Base-by-base conservation (phyloP, 169 alveolate genomes). In the Neospora caninum region DNA sequence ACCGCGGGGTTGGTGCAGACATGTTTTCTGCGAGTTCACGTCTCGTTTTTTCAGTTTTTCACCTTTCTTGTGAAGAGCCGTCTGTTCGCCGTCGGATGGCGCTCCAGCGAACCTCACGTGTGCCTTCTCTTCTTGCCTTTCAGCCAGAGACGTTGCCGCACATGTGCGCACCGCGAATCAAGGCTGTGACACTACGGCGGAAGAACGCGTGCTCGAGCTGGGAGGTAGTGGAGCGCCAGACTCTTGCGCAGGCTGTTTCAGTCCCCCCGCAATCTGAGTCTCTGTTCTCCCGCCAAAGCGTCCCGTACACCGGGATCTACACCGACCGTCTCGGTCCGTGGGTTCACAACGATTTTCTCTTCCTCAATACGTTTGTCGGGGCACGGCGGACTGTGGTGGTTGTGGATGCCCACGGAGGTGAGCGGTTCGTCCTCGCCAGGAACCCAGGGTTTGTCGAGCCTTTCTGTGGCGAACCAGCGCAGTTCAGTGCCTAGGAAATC, bases 281-380 rank as follows among this genome's bases (percentile, higher is more conserved):
- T 20, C 84, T 73, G 9, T 36, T 9, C 43, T 73, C 84, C 0
- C 2, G n/a, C 13, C 7, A 43, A 9, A 4, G 18, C 43, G 42
- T n/a, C n/a, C 43, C 84, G 39, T 73, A 36, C 20, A 6, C 84
- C n/a, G 84, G 84, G n/a, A 73, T n/a, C 27, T 73, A 73, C 42
- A 73, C 49, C 27, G 39, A 31, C n/a, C 84, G 84, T 4, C 84
- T 73, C 25, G 84, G 39, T 27, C 49, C 84, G 16, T 73, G 84
- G 84, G 42, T 31, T 34, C 84, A 73, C 43, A 16, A 31, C 1
- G 42, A 73, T 2, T 73, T 34, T 20, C 84, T 73, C 43, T 73
- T 73, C 42, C 39, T 36, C 39, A 73, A 73, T 43, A 73, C 84
- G 84, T 73, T 73, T 36, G n/a, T 73, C 84, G 84, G 84, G 9